Conservation (phyloP, 805 yeast genomes). For the Schwanniomyces yamadae region DNA sequence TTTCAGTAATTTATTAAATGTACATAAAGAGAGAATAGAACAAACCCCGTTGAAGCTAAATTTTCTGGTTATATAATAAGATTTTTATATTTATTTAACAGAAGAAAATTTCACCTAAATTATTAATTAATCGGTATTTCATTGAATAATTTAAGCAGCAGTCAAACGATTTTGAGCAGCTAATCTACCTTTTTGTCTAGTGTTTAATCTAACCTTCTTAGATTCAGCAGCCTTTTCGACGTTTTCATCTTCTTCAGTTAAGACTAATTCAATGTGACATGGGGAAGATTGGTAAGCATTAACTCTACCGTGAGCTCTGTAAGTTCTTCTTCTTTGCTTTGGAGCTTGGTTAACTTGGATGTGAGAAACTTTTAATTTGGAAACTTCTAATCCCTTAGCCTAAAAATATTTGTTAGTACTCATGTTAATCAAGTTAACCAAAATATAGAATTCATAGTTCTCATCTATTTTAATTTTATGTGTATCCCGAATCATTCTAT, state of each 20-base stretch:
- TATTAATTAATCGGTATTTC: conserved; percentile 1
- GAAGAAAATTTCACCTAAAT: conserved; percentile 5
- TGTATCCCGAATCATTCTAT: background rate
- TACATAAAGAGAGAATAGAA: conserved; percentile 10
- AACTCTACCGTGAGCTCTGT: conserved; percentile 99
- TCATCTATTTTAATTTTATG: background rate
- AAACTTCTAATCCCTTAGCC: conserved; percentile 93
- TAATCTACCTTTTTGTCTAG: conserved; percentile 92
- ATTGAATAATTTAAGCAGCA: conserved; percentile 39
- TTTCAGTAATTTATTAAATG: conserved; percentile 13
- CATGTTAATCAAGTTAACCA: background rate
- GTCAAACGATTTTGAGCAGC: conserved; percentile 84
- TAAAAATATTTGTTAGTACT: conserved; percentile 3
- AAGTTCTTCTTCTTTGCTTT: conserved; percentile 99
- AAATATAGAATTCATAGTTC: background rate
- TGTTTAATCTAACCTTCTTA: conserved; percentile 66
- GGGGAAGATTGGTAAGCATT: conserved; percentile 99
- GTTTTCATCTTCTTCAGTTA: conserved; percentile 92
- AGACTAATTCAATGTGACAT: conserved; percentile 96
- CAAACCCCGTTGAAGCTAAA: conserved; percentile 10
- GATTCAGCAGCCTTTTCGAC: conserved; percentile 87
- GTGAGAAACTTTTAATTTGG: conserved; percentile 93
- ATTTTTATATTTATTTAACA: conserved; percentile 1
- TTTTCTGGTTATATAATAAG: conserved; percentile 7
- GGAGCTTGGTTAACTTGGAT: conserved; percentile 99